Conservation (phyloP, 208 protist species). For the Jaenimonas drosophilae region DNA sequence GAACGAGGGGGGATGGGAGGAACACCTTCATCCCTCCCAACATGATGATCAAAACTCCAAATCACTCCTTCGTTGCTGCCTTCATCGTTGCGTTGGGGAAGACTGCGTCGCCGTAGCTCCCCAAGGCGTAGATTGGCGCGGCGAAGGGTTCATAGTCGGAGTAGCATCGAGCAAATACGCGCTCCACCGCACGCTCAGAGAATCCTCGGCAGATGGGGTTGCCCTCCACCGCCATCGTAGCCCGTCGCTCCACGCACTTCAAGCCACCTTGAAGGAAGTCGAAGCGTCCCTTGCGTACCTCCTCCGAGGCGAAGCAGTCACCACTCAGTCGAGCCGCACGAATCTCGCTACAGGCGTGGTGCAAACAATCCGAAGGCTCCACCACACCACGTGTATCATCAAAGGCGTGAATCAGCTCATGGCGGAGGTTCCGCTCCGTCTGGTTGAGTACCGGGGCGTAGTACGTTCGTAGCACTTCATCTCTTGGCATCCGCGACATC, state of each 20-base stretch:
- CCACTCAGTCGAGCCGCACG: slow-evolving; percentile 90
- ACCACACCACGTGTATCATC: slow-evolving; percentile 86
- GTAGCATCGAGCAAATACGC: slow-evolving; percentile 68
- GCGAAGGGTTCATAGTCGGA: slow-evolving; percentile 86
- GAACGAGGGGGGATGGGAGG: too few relatives aligned
- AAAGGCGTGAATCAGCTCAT: slow-evolving; percentile 93
- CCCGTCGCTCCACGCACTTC: slow-evolving; percentile 84
- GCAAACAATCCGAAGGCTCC: slow-evolving; percentile 81
- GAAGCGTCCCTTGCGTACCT: slow-evolving; percentile 61
- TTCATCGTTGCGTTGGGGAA: slow-evolving; percentile 23
- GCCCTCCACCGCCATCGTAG: slow-evolving; percentile 71
- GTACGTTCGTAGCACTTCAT: slow-evolving; percentile 10
- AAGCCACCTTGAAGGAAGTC: slow-evolving; percentile 49
- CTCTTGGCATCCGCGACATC: slow-evolving; percentile 1
- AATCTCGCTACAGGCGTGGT: slow-evolving; percentile 93
- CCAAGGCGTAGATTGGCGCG: slow-evolving; percentile 70
- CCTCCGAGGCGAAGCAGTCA: slow-evolving; percentile 77
- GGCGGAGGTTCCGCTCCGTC: slow-evolving; percentile 76
- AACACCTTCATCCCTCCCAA: too few relatives aligned
- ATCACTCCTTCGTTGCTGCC: neutral
- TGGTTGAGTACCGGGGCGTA: slow-evolving; percentile 16
- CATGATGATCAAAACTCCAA: too few relatives aligned
- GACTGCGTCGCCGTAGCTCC: slow-evolving; percentile 57
- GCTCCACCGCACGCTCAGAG: slow-evolving; percentile 73
- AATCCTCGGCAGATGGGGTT: slow-evolving; percentile 83